A percentile compares a stretch with the other conserved stretches of the same genome.
phyloP scores from a whole-genome alignment of 208 protist species.

The Acanthamoeba healyi region DNA sequence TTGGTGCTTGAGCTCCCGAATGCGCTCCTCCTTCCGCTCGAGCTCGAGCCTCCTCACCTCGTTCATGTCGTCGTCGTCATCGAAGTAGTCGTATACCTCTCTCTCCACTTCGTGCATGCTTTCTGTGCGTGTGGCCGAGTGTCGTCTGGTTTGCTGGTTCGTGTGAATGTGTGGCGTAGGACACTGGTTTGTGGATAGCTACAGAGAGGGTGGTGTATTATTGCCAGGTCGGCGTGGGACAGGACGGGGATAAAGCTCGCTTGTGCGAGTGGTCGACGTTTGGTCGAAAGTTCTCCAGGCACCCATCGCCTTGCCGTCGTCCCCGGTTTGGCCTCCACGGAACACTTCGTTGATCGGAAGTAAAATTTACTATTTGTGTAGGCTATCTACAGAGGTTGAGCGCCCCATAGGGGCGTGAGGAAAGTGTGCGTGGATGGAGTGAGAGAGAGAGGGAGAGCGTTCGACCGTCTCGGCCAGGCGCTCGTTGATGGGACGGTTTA shows the following conservation, averaged over 20 bases:
- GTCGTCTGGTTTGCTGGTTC: neutral
- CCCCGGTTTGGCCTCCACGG: too few species aligned
- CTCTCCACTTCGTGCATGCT: constrained; percentile 46
- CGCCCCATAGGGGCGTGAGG: too few species aligned
- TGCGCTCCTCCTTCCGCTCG: neutral
- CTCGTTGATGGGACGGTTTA: too few species aligned
- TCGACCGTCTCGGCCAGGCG: too few species aligned
- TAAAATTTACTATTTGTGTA: too few species aligned
- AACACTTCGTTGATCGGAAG: too few species aligned
- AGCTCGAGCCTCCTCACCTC: neutral
- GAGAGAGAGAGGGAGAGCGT: too few species aligned
- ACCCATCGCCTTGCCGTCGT: neutral
- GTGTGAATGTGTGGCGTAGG: neutral
- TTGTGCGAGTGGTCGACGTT: neutral
- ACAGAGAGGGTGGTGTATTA: neutral
- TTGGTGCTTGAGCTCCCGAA: neutral
- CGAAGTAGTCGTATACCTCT: neutral
- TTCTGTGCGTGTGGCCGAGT: neutral
- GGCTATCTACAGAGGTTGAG: too few species aligned
- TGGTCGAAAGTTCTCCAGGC: neutral
- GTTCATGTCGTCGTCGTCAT: neutral
- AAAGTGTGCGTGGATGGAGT: too few species aligned
- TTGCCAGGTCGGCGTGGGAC: neutral
- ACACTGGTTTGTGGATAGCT: too few species aligned
- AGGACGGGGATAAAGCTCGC: neutral